These are phyloP conservation scores for Trametes pubescens DNA, from an alignment of 1,284 basidiomycete genomes.

Conservation along the genomic window DNA sequence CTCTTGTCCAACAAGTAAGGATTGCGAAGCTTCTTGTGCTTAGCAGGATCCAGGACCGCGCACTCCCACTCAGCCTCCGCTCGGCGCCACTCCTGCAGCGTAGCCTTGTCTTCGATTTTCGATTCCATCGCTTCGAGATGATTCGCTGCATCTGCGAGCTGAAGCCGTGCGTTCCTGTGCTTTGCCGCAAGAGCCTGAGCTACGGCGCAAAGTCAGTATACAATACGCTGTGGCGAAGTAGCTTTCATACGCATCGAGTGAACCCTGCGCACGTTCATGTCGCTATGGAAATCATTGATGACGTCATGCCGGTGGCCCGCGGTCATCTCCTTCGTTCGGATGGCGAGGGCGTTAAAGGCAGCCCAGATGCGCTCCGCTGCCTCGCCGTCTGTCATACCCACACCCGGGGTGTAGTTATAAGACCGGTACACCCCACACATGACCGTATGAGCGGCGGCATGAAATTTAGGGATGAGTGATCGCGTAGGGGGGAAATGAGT, in stretches of 20 bases:
- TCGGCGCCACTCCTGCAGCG: slow-evolving; percentile 11
- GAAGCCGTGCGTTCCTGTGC: not conserved
- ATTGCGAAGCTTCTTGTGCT: slow-evolving; percentile 11
- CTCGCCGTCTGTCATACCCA: slow-evolving; percentile 23
- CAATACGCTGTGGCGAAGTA: not conserved
- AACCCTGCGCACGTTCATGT: slow-evolving; percentile 17
- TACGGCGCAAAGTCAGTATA: not conserved
- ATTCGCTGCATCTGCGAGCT: not conserved
- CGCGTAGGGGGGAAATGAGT: not conserved
- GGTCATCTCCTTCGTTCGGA: slow-evolving; percentile 18
- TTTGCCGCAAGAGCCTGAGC: not conserved
- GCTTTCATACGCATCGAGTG: slow-evolving; percentile 14
- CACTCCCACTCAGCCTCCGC: slow-evolving; percentile 5
- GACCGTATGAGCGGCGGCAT: slow-evolving; percentile 6
- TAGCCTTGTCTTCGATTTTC: not conserved
- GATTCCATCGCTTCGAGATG: not conserved
- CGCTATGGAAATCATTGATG: slow-evolving; percentile 16
- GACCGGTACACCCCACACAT: slow-evolving; percentile 7
- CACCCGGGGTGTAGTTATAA: slow-evolving; percentile 16
- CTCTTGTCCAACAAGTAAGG: slow-evolving; percentile 16
- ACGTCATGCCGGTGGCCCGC: slow-evolving; percentile 23
- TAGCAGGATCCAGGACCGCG: slow-evolving; percentile 8
- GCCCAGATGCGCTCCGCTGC: slow-evolving; percentile 19
- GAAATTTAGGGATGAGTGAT: slow-evolving; percentile 19
- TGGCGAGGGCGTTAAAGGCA: slow-evolving; percentile 4